Base-by-base conservation (phyloP, 306 rosid species). In the Erythrophleum fordii region DNA sequence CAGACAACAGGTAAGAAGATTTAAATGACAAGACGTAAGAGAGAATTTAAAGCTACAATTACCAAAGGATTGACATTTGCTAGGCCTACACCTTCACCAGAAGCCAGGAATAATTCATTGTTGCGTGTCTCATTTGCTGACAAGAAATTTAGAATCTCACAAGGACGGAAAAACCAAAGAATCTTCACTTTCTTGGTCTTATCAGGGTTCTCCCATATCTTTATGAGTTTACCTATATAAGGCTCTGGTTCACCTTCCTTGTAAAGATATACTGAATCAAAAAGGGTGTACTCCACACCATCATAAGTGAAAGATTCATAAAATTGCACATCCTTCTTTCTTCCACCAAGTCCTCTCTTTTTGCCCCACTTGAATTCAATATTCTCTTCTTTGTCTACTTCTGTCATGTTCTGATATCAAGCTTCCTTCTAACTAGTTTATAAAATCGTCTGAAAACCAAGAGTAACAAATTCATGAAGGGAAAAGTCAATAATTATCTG, bases 91-190 rank as follows among this genome's bases (percentile, higher is more conserved):
- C 65, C 65, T 11, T 58, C 8, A 16, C 65, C 65, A 58, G 65
- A 58, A 58, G 65, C 65, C 35, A 58, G 11, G 65, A 58, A 58
- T 16, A 58, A 58, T 58, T 58, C 65, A 22, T 58, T 58, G 65
- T 26, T 14, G 2, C 17, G 34, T 11, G 8, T 58, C 65, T 25
- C 65, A 58, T 58, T 11, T 10, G 34, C 4, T 23, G 65, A 31
- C 17, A 58, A 58, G 11, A 58, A 58, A 58, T 58, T 58, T 11
- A 58, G 34, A 58, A 58, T 58, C 65, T 58, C 97, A 11, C 86
- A 82, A 1, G 97, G 94, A 56, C 90, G 94, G 72, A 95, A 95
- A 83, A 88, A 93, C 99, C 99, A 95, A 5, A 95, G 74, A 80
- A 93, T 53, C 85, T 89, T 90, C 45, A 92, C 97, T 82, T 69